These are phyloP conservation scores for Lactarius psammicola DNA, from an alignment of 768 basidiomycete genomes.

Conservation along the genomic window DNA sequence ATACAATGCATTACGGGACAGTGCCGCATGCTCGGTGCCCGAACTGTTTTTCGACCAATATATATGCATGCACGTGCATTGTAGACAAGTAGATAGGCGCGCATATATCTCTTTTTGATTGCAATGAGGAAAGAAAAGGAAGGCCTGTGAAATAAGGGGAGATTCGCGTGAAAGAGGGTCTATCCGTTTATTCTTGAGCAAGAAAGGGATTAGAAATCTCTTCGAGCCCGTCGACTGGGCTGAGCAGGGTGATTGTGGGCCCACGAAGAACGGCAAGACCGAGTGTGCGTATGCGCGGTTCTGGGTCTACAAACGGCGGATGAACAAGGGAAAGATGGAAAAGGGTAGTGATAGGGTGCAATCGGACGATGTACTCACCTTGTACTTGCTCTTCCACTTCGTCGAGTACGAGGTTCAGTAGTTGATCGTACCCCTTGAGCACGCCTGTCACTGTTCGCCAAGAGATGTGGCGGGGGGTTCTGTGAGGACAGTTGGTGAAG, in stretches of 20 bases:
- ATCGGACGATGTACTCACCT: conserved; percentile 42
- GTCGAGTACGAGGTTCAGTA: conserved; percentile 95
- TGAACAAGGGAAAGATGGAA: not conserved
- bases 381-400: conserved; percentile 84
- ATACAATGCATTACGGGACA: not conserved
- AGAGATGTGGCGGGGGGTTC: conserved; percentile 10
- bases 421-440: conserved; percentile 94
- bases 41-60: not conserved
- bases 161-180: not conserved
- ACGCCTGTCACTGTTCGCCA: conserved; percentile 72
- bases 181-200: conserved; percentile 54
- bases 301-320: conserved; percentile 49
- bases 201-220: conserved; percentile 91
- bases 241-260: conserved; percentile 90
- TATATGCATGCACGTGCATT: conserved; percentile 11
- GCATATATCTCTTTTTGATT: conserved; percentile 6
- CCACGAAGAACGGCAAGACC: conserved; percentile 91
- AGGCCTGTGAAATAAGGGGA: not conserved
- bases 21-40: not conserved
- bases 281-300: conserved; percentile 60
- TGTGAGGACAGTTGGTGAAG: not conserved
- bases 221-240: conserved; percentile 93
- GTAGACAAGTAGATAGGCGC: conserved; percentile 16
- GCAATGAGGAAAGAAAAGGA: conserved; percentile 1
- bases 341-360: conserved; percentile 17